Conservation (phyloP, 2,329 filamentous ascomycete genomes). For the Aspergillus neoniger region DNA sequence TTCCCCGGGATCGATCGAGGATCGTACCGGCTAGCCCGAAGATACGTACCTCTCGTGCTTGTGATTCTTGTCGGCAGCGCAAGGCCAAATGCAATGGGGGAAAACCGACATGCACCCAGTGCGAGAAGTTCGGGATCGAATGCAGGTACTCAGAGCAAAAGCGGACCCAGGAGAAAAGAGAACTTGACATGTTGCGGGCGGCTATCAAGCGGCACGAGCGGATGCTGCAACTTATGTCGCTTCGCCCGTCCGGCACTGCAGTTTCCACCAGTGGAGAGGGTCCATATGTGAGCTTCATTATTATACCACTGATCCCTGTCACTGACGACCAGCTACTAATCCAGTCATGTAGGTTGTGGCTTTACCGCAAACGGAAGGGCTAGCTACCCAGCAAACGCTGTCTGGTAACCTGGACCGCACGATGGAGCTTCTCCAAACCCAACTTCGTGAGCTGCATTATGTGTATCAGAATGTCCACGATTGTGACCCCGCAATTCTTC, state of each 20-base stretch:
- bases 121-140: neutral
- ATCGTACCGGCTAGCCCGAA: neutral
- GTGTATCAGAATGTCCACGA: constrained; percentile 1
- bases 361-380: neutral
- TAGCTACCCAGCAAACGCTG: neutral
- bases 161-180: neutral
- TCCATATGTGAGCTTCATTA: neutral
- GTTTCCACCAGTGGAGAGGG: neutral
- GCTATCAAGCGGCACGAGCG: constrained; percentile 6
- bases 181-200: constrained; percentile 1
- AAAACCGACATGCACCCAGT: neutral
- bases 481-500: neutral
- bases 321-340: neutral
- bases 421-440: neutral
- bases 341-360: neutral
- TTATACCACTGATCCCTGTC: too few species aligned
- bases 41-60: constrained; percentile 1
- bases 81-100: constrained; percentile 8
- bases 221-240: constrained; percentile 2
- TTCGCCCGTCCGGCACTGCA: neutral
- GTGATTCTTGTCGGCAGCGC: constrained; percentile 4
- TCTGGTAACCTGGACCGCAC: neutral
- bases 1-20: constrained; percentile 5
- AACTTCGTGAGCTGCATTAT: constrained; percentile 1
- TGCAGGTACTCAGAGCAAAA: constrained; percentile 5